Percentiles rank a stretch among this genome's conserved stretches.
Conservation (phyloP, 2,329 filamentous ascomycete genomes). For the Ceratocystis colombiana region DNA sequence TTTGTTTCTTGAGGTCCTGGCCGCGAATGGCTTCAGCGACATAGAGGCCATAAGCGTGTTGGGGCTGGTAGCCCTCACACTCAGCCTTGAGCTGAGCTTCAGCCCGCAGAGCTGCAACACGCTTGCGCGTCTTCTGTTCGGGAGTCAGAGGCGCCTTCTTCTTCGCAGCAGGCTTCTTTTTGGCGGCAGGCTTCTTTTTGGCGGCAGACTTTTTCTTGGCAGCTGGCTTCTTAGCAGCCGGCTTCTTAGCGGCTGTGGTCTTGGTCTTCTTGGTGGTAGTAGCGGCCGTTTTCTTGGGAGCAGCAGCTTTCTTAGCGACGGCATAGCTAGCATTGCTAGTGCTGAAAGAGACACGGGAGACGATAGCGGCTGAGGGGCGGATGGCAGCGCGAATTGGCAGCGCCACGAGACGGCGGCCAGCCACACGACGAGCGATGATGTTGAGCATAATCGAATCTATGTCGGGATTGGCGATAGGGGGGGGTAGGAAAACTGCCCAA, state of each 20-base stretch:
- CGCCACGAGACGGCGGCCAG: constrained; percentile 19
- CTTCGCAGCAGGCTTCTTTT: constrained; percentile 29
- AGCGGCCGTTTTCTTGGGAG: constrained; percentile 18
- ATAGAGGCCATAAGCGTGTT: constrained; percentile 35
- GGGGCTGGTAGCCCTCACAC: constrained; percentile 26
- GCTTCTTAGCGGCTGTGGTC: constrained; percentile 28
- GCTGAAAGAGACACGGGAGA: constrained; percentile 15
- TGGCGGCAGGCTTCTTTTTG: constrained; percentile 27
- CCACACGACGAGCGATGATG: constrained; percentile 20
- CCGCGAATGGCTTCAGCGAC: constrained; percentile 31
- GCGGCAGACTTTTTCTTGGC: constrained; percentile 27
- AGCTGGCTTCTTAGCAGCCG: constrained; percentile 27
- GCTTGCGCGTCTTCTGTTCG: constrained; percentile 33
- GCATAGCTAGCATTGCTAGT: constrained; percentile 8
- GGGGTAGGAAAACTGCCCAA: neutral
- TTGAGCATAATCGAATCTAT: constrained; percentile 16
- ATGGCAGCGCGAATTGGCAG: constrained; percentile 22
- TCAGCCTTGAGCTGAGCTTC: constrained; percentile 12
- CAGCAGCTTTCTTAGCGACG: constrained; percentile 7
- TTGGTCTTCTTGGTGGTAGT: constrained; percentile 29
- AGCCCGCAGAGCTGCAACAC: neutral
- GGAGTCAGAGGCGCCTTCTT: constrained; percentile 33
- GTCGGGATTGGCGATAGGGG: neutral
- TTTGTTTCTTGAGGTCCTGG: constrained; percentile 7
- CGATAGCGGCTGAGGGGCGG: neutral